Base-by-base conservation (phyloP, 2,329 filamentous ascomycete species). In the Cytospora piceae region DNA sequence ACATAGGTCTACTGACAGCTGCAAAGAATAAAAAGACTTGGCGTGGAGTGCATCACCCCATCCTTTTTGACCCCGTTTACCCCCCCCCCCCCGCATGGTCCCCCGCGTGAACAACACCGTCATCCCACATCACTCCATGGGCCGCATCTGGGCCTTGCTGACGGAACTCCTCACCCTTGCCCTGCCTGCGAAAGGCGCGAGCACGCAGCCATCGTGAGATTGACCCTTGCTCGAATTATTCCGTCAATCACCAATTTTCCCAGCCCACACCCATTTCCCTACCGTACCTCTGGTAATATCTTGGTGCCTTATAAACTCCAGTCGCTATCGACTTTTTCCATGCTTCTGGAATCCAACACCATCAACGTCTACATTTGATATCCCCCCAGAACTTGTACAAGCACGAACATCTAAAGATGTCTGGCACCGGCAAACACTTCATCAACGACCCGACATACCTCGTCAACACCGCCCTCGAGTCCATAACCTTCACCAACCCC, bases 401-500 rank as follows among this genome's bases (percentile, higher is more conserved):
- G n/a, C 29, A 14, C 11, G 15, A 54, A 17, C 12, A 37, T 14
- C 11, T 22, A 22, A 61, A n/a, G 32, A 66, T 66, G 53, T 86
- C 86, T 37, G 46, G 46, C 20, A 22, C 22, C 46, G 75, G 82
- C 67, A 96, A 95, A 82, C 94, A 97, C 80, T 97, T 97, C 82
- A 87, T 97, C 82, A 88, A 93, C 77, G 91, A 96, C 75, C 88
- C 93, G 52, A 87, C 88, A 61, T 85, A 90, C 73, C 87, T 97
- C 60, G 92, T 97, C 75, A 84, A 87, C 74, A 83, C 87, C 52
- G 91, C 94, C 54, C 87, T 97, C 24, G 85, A 88, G 72, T 88
- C 90, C 69, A 83, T 95, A 39, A 94, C 93, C 27, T 81, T 91
- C 68, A 93, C 91, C 59, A 97, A 97, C 77, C 94, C 94, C 11